phyloP scores from a whole-genome alignment of 2,329 filamentous ascomycete genomes.

The Calonectria henricotiae region DNA sequence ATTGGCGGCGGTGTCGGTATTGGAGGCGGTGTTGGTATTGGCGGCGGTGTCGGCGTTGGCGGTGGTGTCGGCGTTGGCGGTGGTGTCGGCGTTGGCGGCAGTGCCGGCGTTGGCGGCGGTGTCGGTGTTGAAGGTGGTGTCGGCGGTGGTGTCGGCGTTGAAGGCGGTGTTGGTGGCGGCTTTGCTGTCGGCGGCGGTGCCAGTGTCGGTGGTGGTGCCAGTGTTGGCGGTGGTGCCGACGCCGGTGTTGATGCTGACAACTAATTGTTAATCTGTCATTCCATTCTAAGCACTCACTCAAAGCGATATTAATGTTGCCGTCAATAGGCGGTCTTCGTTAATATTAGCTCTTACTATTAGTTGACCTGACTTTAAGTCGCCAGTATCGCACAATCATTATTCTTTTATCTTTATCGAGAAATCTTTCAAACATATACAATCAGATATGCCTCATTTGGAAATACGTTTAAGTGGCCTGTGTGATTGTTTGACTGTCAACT shows the following conservation, averaged over 20 bases:
- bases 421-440: too few species aligned
- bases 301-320: neutral
- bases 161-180: too few species aligned
- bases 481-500: too few species aligned
- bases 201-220: too few species aligned
- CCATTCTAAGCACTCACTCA: neutral
- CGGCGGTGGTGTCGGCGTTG: neutral
- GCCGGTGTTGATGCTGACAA: neutral
- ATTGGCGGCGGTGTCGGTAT: neutral
- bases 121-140: neutral
- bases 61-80: neutral
- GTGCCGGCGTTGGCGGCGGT: neutral
- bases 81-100: neutral
- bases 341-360: too few species aligned
- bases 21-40: neutral
- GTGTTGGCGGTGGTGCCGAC: too few species aligned
- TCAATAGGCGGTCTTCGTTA: too few species aligned
- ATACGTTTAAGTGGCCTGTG: too few species aligned
- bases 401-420: too few species aligned
- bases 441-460: too few species aligned
- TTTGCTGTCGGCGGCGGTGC: neutral
- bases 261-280: neutral
- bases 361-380: too few species aligned
- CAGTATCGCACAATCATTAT: too few species aligned
- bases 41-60: neutral